Percentiles rank a stretch among this genome's conserved stretches.
Evolutionary conservation across 805 yeast genomes (phyloP).

Genomic region (Pichia rugopelliculosa): DNA sequence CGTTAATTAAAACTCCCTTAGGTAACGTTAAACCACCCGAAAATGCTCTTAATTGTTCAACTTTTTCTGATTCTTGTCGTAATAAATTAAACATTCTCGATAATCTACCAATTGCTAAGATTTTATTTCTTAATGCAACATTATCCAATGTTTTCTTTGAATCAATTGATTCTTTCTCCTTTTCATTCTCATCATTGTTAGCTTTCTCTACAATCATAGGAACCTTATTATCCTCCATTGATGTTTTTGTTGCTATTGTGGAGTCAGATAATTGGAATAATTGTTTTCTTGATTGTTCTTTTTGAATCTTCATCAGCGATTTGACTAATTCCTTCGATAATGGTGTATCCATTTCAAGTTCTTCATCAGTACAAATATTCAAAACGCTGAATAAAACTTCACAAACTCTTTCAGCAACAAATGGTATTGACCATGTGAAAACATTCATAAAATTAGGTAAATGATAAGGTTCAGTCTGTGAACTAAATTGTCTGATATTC

Average conservation of each 20-base stretch:
- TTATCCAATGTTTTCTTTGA: constrained; percentile 23
- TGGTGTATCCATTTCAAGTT: constrained; percentile 68
- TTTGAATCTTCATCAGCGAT: constrained; percentile 21
- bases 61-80: constrained; percentile 83
- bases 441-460: constrained; percentile 96
- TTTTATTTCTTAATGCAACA: constrained; percentile 66
- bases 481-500: constrained; percentile 92
- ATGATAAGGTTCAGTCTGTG: constrained; percentile 94
- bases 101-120: constrained; percentile 92
- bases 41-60: constrained; percentile 68
- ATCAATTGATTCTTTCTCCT: constrained; percentile 2
- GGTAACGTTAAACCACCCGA: constrained; percentile 69
- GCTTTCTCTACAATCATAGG: background rate
- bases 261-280: background rate
- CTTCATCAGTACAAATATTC: constrained; percentile 94
- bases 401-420: constrained; percentile 92
- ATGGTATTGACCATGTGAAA: constrained; percentile 94
- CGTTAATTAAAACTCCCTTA: constrained; percentile 78
- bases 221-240: background rate
- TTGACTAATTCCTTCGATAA: constrained; percentile 36
- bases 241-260: no score
- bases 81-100: constrained; percentile 88
- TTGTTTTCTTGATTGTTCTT: background rate
- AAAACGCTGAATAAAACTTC: constrained; percentile 86
- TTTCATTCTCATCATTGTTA: background rate